Evolutionary conservation across 345 rosid species (phyloP).

Genomic region (Eucalyptus leucophloia): DNA sequence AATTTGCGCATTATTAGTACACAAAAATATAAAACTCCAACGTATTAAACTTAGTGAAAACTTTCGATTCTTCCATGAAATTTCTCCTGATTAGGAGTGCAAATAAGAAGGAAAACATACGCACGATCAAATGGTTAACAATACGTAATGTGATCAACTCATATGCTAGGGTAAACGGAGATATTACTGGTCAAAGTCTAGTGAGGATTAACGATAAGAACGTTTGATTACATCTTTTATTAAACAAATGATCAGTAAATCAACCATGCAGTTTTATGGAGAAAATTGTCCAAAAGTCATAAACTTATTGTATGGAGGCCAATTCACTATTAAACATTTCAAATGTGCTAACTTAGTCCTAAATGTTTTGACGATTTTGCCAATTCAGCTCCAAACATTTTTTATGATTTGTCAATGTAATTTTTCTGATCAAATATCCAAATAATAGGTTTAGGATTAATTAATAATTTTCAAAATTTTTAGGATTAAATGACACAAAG

Average conservation of each 20-base stretch:
- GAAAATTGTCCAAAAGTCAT: not conserved
- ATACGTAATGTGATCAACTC: not conserved
- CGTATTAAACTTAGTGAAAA: not conserved
- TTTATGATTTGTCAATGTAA: too few species aligned
- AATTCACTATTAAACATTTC: not conserved
- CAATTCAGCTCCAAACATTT: too few species aligned
- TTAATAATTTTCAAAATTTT: too few species aligned
- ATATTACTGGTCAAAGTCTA: not conserved
- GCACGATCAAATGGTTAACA: not conserved
- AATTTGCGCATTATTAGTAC: not conserved
- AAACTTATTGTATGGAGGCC: not conserved
- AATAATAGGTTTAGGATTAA: not conserved
- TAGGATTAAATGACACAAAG: not conserved
- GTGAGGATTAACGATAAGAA: not conserved
- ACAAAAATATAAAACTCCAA: not conserved
- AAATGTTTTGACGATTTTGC: rapidly evolving
- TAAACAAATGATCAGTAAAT: not conserved
- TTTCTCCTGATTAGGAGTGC: not conserved
- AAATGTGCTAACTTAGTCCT: too few species aligned
- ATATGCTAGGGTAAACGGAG: not conserved
- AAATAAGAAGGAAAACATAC: not conserved
- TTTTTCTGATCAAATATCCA: not conserved
- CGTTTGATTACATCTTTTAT: not conserved
- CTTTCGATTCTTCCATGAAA: not conserved
- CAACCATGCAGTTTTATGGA: rapidly evolving